Evolutionary conservation across 352 stramenopile genomes (phyloP).

Genomic region (Phytophthora pisi): DNA sequence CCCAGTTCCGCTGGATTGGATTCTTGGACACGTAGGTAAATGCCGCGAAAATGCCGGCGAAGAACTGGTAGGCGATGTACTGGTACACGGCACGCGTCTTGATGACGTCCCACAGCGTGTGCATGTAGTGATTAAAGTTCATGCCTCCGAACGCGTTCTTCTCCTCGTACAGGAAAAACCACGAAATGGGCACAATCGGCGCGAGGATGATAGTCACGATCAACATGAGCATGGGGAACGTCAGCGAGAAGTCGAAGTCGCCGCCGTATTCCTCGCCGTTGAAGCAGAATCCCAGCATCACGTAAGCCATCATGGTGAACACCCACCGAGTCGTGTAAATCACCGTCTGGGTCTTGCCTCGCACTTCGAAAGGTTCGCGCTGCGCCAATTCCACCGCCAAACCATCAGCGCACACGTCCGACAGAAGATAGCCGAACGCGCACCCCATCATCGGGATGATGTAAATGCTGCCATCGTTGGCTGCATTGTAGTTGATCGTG

Average conservation of each 20-base stretch:
- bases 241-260: slow-evolving; percentile 51
- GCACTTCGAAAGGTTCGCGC: slow-evolving; percentile 44
- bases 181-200: slow-evolving; percentile 45
- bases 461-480: slow-evolving; percentile 41
- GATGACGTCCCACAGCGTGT: slow-evolving; percentile 51
- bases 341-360: slow-evolving; percentile 54
- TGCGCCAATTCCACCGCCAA: slow-evolving; percentile 57
- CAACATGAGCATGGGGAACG: slow-evolving; percentile 48
- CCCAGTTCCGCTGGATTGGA: slow-evolving; percentile 55
- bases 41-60: slow-evolving; percentile 42
- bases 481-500: slow-evolving; percentile 46
- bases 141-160: slow-evolving; percentile 31
- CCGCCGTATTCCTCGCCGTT: slow-evolving; percentile 57
- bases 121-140: slow-evolving; percentile 49
- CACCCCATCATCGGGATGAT: slow-evolving; percentile 56
- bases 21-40: slow-evolving; percentile 51
- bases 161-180: slow-evolving; percentile 54
- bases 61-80: slow-evolving; percentile 48
- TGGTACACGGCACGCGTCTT: slow-evolving; percentile 57
- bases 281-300: slow-evolving; percentile 51
- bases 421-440: slow-evolving; percentile 52
- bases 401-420: slow-evolving; percentile 55
- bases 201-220: slow-evolving; percentile 42
- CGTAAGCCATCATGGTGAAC: slow-evolving; percentile 44
- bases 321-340: slow-evolving; percentile 53